These are phyloP conservation scores for Lagenaria siceraria DNA, from an alignment of 306 rosid species.

Conservation along the genomic window DNA sequence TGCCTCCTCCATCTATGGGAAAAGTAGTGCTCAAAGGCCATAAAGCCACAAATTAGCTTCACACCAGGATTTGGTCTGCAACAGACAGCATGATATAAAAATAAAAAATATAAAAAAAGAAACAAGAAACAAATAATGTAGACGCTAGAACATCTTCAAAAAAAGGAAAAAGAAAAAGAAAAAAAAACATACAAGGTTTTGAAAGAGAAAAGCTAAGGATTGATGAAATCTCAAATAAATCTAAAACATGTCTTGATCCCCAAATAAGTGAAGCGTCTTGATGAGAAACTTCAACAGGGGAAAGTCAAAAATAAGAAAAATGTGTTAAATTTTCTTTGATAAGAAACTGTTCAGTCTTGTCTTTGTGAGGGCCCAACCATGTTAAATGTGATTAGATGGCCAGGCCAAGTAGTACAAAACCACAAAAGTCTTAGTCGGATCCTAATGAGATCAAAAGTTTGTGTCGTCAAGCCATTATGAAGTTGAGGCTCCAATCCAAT, in stretches of 20 bases:
- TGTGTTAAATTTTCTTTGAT: neutral
- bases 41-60: slow-evolving; percentile 8
- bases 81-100: neutral
- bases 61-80: neutral
- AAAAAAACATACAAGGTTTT: neutral
- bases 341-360: neutral
- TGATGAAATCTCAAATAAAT: neutral
- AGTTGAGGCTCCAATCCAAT: neutral
- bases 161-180: neutral
- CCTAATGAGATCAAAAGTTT: neutral
- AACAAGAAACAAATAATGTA: neutral
- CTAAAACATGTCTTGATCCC: neutral
- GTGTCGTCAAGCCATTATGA: neutral
- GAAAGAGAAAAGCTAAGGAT: neutral
- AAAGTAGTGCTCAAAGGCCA: slow-evolving; percentile 50
- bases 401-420: neutral
- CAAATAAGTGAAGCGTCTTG: neutral
- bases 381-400: neutral
- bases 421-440: neutral
- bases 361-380: neutral
- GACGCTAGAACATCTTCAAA: neutral
- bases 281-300: neutral
- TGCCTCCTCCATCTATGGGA: slow-evolving; percentile 49
- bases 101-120: neutral
- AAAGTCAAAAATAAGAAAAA: neutral